A percentile compares a stretch with the other conserved stretches of the same genome.
Conservation (phyloP, 1,139 yeast species). For the Nakaseomyces sp. region DNA sequence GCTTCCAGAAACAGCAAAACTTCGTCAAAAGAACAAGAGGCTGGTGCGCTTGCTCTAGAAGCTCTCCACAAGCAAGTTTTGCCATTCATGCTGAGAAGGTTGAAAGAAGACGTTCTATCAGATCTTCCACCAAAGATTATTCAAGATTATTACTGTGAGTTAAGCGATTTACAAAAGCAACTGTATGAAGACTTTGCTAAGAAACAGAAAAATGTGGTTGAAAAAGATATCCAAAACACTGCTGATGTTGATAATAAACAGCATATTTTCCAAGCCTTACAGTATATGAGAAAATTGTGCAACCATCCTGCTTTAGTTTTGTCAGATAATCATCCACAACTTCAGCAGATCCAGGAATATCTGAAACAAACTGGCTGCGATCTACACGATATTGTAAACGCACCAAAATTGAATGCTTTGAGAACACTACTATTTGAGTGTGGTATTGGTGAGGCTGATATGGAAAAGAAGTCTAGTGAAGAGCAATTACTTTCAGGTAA, state of each 20-base stretch:
- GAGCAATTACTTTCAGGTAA: conserved; percentile 42
- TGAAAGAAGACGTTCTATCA: conserved; percentile 91
- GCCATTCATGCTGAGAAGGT: conserved; percentile 91
- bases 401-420: conserved; percentile 83
- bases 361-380: conserved; percentile 52
- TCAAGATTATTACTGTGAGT: conserved; percentile 95
- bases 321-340: conserved; percentile 79
- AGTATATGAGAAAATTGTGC: conserved; percentile 93
- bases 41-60: conserved; percentile 92
- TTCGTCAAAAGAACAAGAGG: conserved; percentile 91
- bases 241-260: conserved; percentile 52
- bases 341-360: conserved; percentile 50
- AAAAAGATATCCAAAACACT: conserved; percentile 46
- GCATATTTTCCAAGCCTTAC: conserved; percentile 95
- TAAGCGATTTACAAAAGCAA: conserved; percentile 81
- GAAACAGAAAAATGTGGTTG: conserved; percentile 69
- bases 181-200: conserved; percentile 86
- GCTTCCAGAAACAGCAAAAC: conserved; percentile 87
- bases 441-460: conserved; percentile 73
- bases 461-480: conserved; percentile 33
- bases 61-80: conserved; percentile 93
- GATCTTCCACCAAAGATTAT: conserved; percentile 97
- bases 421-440: conserved; percentile 79
- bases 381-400: conserved; percentile 67
- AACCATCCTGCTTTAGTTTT: conserved; percentile 95